A percentile compares a stretch with the other conserved stretches of the same genome.
phyloP scores from a whole-genome alignment of 257 asterid genomes.

The Scutellaria baicalensis region DNA sequence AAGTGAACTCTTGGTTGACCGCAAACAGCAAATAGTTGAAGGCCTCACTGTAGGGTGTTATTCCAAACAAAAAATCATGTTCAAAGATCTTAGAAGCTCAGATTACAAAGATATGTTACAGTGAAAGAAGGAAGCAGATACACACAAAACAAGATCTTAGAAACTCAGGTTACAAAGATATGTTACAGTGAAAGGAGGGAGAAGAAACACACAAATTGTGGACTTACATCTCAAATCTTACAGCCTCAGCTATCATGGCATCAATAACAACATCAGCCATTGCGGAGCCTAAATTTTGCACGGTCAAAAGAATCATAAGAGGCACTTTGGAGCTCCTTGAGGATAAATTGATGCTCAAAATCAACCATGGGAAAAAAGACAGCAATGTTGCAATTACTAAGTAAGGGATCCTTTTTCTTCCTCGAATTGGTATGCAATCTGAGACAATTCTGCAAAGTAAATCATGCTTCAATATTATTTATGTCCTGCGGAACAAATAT shows the following conservation, averaged over 20 bases:
- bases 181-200: background rate
- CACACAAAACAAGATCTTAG: background rate
- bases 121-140: background rate
- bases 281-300: slow-evolving; percentile 94
- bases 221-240: slow-evolving; percentile 73
- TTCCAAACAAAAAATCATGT: background rate
- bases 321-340: slow-evolving; percentile 56
- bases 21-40: too few relatives aligned
- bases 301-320: slow-evolving; percentile 73
- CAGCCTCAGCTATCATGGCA: slow-evolving; percentile 99
- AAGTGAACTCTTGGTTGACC: background rate
- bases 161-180: background rate
- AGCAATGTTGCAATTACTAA: slow-evolving; percentile 66
- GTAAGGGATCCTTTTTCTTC: slow-evolving; percentile 86
- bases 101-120: background rate
- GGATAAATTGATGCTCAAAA: slow-evolving; percentile 47
- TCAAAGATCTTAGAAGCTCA: background rate
- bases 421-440: slow-evolving; percentile 84
- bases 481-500: background rate
- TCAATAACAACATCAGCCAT: slow-evolving; percentile 99
- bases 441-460: slow-evolving; percentile 68
- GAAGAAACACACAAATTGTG: background rate
- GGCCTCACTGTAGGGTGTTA: too few relatives aligned
- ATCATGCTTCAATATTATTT: background rate
- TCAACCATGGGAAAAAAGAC: slow-evolving; percentile 79